Percentiles rank a stretch among this genome's conserved stretches.
Evolutionary conservation across 2,329 filamentous ascomycete genomes (phyloP).

Genomic region (Colletotrichum viniferum): DNA sequence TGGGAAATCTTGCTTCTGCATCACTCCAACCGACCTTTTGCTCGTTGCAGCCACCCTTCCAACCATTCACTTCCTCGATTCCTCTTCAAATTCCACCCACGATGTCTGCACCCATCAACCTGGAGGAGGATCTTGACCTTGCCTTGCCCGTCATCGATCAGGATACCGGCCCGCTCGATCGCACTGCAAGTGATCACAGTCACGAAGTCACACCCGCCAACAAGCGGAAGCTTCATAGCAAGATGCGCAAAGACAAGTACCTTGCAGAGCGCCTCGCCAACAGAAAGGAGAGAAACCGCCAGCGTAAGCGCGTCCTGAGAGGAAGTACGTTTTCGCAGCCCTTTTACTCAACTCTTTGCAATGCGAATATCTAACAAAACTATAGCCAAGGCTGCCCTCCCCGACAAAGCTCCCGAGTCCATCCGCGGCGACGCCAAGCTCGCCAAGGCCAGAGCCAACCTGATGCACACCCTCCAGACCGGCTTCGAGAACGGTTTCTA

Average conservation of each 20-base stretch:
- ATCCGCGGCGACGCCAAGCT: not conserved
- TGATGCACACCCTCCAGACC: not conserved
- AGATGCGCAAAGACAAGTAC: accelerated
- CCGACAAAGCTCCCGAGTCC: not conserved
- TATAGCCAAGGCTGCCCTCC: not conserved
- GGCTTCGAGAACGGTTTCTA: not conserved
- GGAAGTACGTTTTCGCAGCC: not conserved
- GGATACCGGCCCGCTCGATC: not conserved
- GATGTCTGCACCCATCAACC: not conserved
- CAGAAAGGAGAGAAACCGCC: not conserved
- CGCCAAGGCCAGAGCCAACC: not conserved
- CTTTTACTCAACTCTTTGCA: too few relatives aligned
- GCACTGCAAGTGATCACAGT: not conserved
- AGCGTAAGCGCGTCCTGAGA: not conserved
- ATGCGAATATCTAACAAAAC: not conserved
- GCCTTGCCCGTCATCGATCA: not conserved
- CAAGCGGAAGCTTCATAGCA: not conserved
- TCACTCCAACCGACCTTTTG: accelerated
- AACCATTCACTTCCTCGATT: accelerated
- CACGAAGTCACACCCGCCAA: not conserved
- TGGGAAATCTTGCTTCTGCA: not conserved
- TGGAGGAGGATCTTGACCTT: not conserved
- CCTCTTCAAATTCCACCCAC: not conserved
- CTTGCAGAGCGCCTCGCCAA: not conserved
- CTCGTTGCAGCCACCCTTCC: not conserved